phyloP scores from a whole-genome alignment of 768 basidiomycete species.

The Cyclocybe aegerita region DNA sequence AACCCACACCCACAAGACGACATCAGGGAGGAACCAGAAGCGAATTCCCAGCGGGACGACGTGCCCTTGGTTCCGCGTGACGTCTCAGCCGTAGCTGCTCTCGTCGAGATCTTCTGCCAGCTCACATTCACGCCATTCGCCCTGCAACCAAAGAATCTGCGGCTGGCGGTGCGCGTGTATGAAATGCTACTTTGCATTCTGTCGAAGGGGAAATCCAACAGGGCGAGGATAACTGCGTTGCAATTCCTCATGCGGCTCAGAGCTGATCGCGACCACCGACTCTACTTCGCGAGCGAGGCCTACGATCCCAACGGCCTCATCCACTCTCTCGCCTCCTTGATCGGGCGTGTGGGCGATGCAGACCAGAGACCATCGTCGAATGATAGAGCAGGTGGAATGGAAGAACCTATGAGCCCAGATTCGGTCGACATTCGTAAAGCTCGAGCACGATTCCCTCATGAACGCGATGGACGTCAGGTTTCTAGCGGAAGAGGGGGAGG shows the following conservation, averaged over 20 bases:
- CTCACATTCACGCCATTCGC: conserved; percentile 69
- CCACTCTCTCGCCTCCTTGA: conserved; percentile 57
- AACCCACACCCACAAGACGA: conserved; percentile 41
- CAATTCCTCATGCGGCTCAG: conserved; percentile 89
- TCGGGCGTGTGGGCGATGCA: conserved; percentile 47
- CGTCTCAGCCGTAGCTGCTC: conserved; percentile 60
- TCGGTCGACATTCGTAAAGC: conserved; percentile 38
- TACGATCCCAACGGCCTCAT: conserved; percentile 61
- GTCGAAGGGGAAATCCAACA: conserved; percentile 44
- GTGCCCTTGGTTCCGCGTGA: conserved; percentile 35
- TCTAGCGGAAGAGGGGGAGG: conserved; percentile 53
- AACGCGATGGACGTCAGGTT: conserved; percentile 48
- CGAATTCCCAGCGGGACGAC: conserved; percentile 13
- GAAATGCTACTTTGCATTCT: conserved; percentile 47
- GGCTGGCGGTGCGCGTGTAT: conserved; percentile 57
- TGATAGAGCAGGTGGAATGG: conserved; percentile 13
- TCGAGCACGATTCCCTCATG: conserved; percentile 47
- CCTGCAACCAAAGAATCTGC: conserved; percentile 42
- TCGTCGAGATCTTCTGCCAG: conserved; percentile 68
- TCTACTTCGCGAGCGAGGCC: conserved; percentile 63
- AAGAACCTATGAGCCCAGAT: conserved; percentile 14
- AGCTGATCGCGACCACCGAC: conserved; percentile 84
- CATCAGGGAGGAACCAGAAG: conserved; percentile 24
- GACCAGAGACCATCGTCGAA: conserved; percentile 7
- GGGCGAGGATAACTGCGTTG: conserved; percentile 68